Evolutionary conservation across 1,284 basidiomycete species (phyloP), one percentile per base, ranked within the genome.

Genomic region (Fomitopsis schrenkii): DNA sequence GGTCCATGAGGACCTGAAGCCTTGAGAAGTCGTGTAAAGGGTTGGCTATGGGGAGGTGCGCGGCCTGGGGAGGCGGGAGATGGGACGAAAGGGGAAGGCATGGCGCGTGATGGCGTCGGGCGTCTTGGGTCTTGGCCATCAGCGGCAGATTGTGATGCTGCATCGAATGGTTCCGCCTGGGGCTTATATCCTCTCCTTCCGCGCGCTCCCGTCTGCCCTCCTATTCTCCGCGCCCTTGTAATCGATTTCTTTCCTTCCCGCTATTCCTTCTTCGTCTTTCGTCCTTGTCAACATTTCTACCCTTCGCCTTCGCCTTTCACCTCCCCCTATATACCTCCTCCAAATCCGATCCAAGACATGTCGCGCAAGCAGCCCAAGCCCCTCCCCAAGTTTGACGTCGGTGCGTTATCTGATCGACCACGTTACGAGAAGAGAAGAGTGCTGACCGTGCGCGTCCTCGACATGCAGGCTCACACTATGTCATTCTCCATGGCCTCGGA

Each of bases 401-500:
- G 87, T 88, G 64, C 63, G 77, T 68, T 61, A 57, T 36, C 40
- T 55, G 40, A 35, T 48, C 30, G 28, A 6, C 42, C 17, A n/a
- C 35, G 35, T 36, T 36, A 12, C 26, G 19, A 28, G 19, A 22
- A 41, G 50, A 22, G 53, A 52, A 30, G 26, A 26, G 58, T 42
- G 33, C 22, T 40, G 17, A 53, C 58, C 22, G 22, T 33, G 45
- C 15, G 55, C 42, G 56, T 65, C 62, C 59, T 57, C 65, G 35
- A 22, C 17, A 45, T 42, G 8, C 65, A 89, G 88, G 88, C 63
- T 81, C 87, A 55, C 83, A 90, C 68, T 94, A 93, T 75, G 83
- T 88, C 68, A 79, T 93, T 56, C 78, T 93, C 67, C 87, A 91
- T 71, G 80, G 86, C 57, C 78, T 87, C 58, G 87, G 91, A 45